Percentiles rank a stretch among this genome's conserved stretches.
Evolutionary conservation across 2,329 filamentous ascomycete species (phyloP).

Genomic region (Plenodomus biglobosus): DNA sequence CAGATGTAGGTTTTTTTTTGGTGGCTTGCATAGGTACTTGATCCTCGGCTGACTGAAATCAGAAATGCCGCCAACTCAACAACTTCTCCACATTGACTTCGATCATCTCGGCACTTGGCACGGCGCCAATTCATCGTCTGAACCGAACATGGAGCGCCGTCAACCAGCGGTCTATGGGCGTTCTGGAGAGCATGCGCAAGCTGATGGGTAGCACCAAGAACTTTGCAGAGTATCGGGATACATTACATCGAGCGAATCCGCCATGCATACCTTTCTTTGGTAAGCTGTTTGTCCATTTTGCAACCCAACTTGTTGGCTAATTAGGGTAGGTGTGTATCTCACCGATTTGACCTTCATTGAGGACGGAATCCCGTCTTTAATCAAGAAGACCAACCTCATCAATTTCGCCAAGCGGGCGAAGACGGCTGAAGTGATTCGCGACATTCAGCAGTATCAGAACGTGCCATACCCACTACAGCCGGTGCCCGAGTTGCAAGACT

Average conservation of each 20-base stretch:
- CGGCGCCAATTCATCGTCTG: conserved; percentile 90
- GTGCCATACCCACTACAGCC: conserved; percentile 91
- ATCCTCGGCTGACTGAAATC: conserved; percentile 25
- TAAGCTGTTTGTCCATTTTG: conserved; percentile 48
- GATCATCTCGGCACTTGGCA: conserved; percentile 93
- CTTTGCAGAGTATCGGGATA: conserved; percentile 94
- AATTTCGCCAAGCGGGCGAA: conserved; percentile 99
- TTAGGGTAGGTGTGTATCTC: conserved; percentile 76
- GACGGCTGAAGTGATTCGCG: conserved; percentile 95
- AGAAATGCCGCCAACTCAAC: conserved; percentile 93
- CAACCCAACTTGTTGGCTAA: conserved; percentile 19
- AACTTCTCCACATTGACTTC: conserved; percentile 98
- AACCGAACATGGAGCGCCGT: conserved; percentile 94
- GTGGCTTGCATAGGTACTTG: neutral
- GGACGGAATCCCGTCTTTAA: conserved; percentile 92
- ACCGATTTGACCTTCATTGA: conserved; percentile 99
- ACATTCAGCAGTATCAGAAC: conserved; percentile 98
- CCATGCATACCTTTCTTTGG: conserved; percentile 98
- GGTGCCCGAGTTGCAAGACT: conserved; percentile 91
- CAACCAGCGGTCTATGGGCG: conserved; percentile 75
- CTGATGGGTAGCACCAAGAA: conserved; percentile 98
- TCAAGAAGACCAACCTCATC: conserved; percentile 95
- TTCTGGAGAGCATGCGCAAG: conserved; percentile 86
- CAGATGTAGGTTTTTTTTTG: conserved; percentile 68
- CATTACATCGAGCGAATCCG: conserved; percentile 87